Base-by-base conservation (phyloP, 305 asterid species). In the Fraxinus floribunda region DNA sequence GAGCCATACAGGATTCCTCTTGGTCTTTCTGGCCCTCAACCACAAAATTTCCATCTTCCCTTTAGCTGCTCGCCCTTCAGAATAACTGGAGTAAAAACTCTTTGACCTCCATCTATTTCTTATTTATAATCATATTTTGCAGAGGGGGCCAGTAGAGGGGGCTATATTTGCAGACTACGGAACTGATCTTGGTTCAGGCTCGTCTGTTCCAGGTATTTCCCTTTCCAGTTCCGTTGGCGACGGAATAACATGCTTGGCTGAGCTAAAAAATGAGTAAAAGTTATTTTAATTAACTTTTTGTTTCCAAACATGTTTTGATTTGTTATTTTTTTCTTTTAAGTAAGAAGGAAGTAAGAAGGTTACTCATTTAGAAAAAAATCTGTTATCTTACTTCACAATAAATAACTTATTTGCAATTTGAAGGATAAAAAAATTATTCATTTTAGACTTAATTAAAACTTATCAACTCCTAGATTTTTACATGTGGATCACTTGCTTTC, bases 91-190 rank as follows among this genome's bases (percentile, higher is more conserved):
- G 9, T 16, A 22, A 46, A 16, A n/a, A n/a, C n/a, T n/a, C n/a
- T n/a, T n/a, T n/a, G n/a, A n/a, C n/a, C n/a, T n/a, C n/a, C n/a
- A n/a, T n/a, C n/a, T n/a, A n/a, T n/a, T n/a, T n/a, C n/a, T n/a
- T n/a, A n/a, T n/a, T n/a, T n/a, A n/a, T n/a, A n/a, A n/a, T n/a
- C 70, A 34, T 73, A 55, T 80, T 79, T 86, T 84, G 84, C 93
- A 95, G 99, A 90, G 39, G 83, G 98, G 98, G 66, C 95, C 94
- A n/a, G 88, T 94, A 52, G 93, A 89, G 88, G 98, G 98, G 71
- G 97, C 92, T 73, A 26, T 93, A 52, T 95, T 95, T 90, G 98
- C 96, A 44, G 98, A 95, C 87, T 95, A 94, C 83, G 99, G 99
- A 82, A 94, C 95, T 74, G 99, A 95, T 89, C 97, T 94, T 83